These are phyloP conservation scores for Alectoria sarmentosa DNA, from an alignment of 495 filamentous ascomycete genomes.

Conservation along the genomic window DNA sequence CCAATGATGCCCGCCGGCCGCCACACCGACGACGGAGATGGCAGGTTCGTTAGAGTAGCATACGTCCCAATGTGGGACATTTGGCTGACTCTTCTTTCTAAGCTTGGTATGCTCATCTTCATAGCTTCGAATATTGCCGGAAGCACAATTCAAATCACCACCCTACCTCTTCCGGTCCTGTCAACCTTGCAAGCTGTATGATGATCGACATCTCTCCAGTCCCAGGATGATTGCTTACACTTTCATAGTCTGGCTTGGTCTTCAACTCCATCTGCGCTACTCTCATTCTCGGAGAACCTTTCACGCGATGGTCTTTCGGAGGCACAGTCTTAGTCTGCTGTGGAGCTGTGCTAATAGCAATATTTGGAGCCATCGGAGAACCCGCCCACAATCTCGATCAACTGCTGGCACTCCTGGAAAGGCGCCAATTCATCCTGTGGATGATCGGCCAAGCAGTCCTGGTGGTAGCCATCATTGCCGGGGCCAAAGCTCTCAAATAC, in stretches of 20 bases:
- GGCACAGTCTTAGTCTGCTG: slow-evolving; percentile 82
- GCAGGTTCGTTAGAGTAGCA: slow-evolving; percentile 52
- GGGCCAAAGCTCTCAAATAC: slow-evolving; percentile 50
- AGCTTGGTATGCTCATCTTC: slow-evolving; percentile 95
- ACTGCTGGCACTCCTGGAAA: slow-evolving; percentile 66
- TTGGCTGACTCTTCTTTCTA: slow-evolving; percentile 11
- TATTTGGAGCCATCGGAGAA: slow-evolving; percentile 92
- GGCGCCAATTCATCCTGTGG: slow-evolving; percentile 80
- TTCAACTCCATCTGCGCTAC: slow-evolving; percentile 98
- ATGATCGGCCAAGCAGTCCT: slow-evolving; percentile 71
- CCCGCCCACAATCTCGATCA: slow-evolving; percentile 84
- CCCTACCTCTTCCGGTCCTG: slow-evolving; percentile 86
- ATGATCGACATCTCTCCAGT: slow-evolving; percentile 24
- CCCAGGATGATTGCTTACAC: slow-evolving; percentile 5
- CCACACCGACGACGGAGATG: slow-evolving; percentile 88
- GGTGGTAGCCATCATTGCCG: slow-evolving; percentile 58
- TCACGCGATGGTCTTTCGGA: slow-evolving; percentile 82
- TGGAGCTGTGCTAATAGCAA: slow-evolving; percentile 83
- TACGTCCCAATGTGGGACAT: neutral
- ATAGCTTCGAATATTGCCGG: slow-evolving; percentile 88
- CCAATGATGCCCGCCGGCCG: slow-evolving; percentile 70
- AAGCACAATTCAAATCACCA: slow-evolving; percentile 96
- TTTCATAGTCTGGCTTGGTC: slow-evolving; percentile 68
- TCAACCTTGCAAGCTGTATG: slow-evolving; percentile 83
- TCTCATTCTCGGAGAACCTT: slow-evolving; percentile 86